Evolutionary conservation across 2,329 filamentous ascomycete species (phyloP), one percentile per base, ranked within the genome.

Genomic region (Fusarium incarnatum): DNA sequence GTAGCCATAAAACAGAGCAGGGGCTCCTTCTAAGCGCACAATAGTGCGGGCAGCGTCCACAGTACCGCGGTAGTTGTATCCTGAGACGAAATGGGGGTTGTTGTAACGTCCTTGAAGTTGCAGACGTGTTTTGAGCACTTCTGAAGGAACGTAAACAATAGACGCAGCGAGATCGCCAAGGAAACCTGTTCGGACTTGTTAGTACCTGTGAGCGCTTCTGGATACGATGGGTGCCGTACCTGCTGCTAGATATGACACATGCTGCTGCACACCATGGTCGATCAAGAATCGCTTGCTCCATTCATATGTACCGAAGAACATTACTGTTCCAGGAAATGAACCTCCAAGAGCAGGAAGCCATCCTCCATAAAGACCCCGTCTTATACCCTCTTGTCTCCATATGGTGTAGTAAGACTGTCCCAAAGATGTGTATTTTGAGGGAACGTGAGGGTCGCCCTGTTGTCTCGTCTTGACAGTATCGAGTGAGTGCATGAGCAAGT

Each of bases 401-500:
- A 99, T 99, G 42, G 92, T 98, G 78, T 92, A 88, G 82, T 98
- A 99, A 6, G 95, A 96, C 62, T 92, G 92, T 41, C 92, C 92
- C 80, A 98, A 90, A 18, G 94, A 95, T 13, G 92, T 91, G 82
- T 99, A 99, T 82, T 93, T 97, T 3, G 96, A 92, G 23, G 96
- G 96, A 65, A 97, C 88, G 78, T 96, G 92, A 46, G 95, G 94
- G 77, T 98, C 96, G 76, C 95, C 96, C 82, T 99, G 96, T 80
- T 99, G 97, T 74, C 96, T 89, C 48, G 96, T 99, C 83, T 99
- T 99, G 76, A 99, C 96, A 1, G 96, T 99, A 81, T 99, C 96
- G 77, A 99, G 88, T 47, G 95, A 98, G 83, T 99, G 96, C 96
- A 99, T 99, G 72, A 99, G 85, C 87, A 99, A 92, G 81, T 99